Evolutionary conservation across 768 basidiomycete species (phyloP).

Genomic region (Rubroboletus satanas): DNA sequence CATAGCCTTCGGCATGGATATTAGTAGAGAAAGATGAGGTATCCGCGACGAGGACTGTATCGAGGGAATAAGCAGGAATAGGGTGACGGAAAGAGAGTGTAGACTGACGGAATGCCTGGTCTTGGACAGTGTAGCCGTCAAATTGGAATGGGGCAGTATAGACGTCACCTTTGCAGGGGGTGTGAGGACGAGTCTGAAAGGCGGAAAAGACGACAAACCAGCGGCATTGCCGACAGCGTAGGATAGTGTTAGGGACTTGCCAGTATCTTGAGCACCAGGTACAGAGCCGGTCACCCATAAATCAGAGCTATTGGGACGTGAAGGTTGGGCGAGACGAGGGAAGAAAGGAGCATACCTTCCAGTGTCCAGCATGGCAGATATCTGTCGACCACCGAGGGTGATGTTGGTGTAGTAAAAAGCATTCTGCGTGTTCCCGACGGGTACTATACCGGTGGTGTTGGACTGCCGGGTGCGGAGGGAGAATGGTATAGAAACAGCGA

Average conservation of each 20-base stretch:
- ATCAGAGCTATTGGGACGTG: conserved; percentile 51
- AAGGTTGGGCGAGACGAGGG: neutral
- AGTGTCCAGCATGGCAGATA: conserved; percentile 69
- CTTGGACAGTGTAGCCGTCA: conserved; percentile 51
- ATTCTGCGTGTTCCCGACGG: conserved; percentile 64
- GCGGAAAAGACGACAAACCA: conserved; percentile 37
- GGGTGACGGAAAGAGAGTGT: neutral
- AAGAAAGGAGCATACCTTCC: conserved; percentile 51
- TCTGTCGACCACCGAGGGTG: conserved; percentile 54
- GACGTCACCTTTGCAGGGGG: conserved; percentile 44
- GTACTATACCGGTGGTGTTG: conserved; percentile 28
- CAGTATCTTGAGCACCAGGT: conserved; percentile 51
- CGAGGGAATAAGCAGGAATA: neutral
- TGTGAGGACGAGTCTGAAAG: neutral
- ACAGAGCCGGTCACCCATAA: conserved; percentile 62
- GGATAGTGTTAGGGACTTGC: conserved; percentile 49
- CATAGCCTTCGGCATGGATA: conserved; percentile 57
- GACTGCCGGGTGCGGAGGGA: conserved; percentile 29
- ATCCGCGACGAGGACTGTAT: conserved; percentile 58
- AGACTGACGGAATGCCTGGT: conserved; percentile 65
- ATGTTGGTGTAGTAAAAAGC: conserved; percentile 71
- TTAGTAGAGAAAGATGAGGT: conserved; percentile 61
- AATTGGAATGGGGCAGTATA: conserved; percentile 50
- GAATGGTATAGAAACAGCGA: conserved; percentile 35
- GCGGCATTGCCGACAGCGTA: conserved; percentile 68